Base-by-base conservation (phyloP, 495 filamentous ascomycete species). In the Hypoxylon trugodes region DNA sequence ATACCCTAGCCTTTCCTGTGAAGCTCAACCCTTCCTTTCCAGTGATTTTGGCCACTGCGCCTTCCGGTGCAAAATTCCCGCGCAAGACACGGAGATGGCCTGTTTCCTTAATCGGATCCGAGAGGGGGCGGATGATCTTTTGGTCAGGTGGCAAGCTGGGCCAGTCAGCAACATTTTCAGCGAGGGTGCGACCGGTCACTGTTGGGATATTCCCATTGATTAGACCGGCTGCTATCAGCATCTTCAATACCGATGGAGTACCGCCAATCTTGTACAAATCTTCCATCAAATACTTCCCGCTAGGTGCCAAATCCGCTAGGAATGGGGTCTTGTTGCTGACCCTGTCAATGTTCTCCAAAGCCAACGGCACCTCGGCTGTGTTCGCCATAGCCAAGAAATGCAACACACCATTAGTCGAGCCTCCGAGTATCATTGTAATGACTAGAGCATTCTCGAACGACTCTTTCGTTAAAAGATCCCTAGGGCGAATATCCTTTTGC, bases 41-140 rank as follows among this genome's bases (percentile, higher is more conserved):
- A 0, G 95, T 98, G 73, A 98, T 98, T 79, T 98, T 98, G 59
- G 95, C 94, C 2, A 98, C 95, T 6, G 95, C 89, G 28, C 95
- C 95, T 28, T 89, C 90, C 0, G 95, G 95, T 2, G 94, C 90
- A 32, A 98, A 85, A 75, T 97, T 97, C 32, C 95, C 95, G 43
- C 84, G 84, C 7, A 98, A 83, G 43, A 98, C 90, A 69, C 95
- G 92, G 42, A 98, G 79, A 73, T 98, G 95, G 35, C 95, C 95
- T 7, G 88, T 91, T 1, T 78, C 42, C 74, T 97, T 97, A 79
- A 97, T 96, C 13, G 95, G 95, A 71, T 93, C 85, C 42, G 81
- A 76, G 8, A 97, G 75, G 0, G 90, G 86, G 1, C 91, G 88
- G 73, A 98, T 95, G 71, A 98, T 90, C 41, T 84, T 86, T 72